Conservation (phyloP, 192 early-diverging fungal species). For the Coemansia sp. region DNA sequence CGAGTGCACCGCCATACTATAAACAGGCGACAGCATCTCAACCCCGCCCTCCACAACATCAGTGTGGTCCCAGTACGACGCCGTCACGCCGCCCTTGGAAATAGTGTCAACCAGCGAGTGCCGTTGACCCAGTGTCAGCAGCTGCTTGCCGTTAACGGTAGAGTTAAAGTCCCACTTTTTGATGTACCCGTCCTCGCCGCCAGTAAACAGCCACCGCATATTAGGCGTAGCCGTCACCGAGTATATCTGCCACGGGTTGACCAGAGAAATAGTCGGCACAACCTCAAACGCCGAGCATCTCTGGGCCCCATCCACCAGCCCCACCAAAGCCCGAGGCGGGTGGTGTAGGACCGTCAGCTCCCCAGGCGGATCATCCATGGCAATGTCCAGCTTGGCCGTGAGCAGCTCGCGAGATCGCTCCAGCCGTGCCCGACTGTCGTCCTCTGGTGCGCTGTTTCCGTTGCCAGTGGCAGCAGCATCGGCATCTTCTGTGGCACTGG, state of each 20-base stretch:
- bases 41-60: conserved; percentile 23
- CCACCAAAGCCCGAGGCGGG: conserved; percentile 2
- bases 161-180: conserved; percentile 90
- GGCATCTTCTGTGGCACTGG: neutral
- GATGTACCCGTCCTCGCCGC: conserved; percentile 92
- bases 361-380: conserved; percentile 42
- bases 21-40: conserved; percentile 84
- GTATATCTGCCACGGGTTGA: conserved; percentile 61
- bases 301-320: neutral
- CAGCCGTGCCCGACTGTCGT: neutral
- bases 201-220: conserved; percentile 81
- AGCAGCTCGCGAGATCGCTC: neutral
- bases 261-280: conserved; percentile 36
- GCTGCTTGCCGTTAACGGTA: conserved; percentile 76
- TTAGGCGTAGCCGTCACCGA: conserved; percentile 64
- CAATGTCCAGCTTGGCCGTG: conserved; percentile 26
- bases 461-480: neutral
- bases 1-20: conserved; percentile 89
- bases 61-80: conserved; percentile 53
- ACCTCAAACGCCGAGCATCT: conserved; percentile 25
- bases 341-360: conserved; percentile 22
- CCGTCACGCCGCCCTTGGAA: conserved; percentile 56
- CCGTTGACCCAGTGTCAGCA: conserved; percentile 81
- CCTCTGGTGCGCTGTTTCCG: neutral
- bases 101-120: conserved; percentile 86